Percentiles rank a stretch among this genome's conserved stretches.
Conservation (phyloP, 306 rosid genomes). For the Pterocarpus macrocarpus region DNA sequence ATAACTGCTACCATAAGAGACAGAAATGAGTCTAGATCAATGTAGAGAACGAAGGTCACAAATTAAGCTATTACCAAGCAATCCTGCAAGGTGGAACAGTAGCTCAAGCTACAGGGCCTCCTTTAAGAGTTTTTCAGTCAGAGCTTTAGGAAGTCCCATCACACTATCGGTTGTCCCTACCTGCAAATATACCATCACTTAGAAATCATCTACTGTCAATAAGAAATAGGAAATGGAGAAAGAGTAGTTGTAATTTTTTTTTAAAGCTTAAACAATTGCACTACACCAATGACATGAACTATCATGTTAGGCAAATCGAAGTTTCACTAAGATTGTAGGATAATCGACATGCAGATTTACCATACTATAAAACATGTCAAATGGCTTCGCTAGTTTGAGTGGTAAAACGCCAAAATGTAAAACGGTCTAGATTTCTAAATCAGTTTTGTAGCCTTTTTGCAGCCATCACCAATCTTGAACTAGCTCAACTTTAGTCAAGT, state of each 20-base stretch:
- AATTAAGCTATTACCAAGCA: conserved; percentile 40
- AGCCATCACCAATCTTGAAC: conserved; percentile 43
- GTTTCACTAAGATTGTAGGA: conserved; percentile 25
- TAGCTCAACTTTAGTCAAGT: conserved; percentile 12
- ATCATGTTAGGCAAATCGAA: conserved; percentile 12
- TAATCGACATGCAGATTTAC: conserved; percentile 27
- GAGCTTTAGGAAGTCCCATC: conserved; percentile 92
- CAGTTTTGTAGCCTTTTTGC: conserved; percentile 2
- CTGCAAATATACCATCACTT: conserved; percentile 60
- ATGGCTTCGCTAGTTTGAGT: conserved; percentile 15
- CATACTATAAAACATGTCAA: conserved; percentile 14
- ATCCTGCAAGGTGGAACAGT: conserved; percentile 17
- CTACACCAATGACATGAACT: conserved; percentile 9
- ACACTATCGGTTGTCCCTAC: conserved; percentile 95
- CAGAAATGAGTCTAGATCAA: conserved; percentile 25
- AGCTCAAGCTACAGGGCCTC: conserved; percentile 63
- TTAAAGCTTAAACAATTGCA: neutral
- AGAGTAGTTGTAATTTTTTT: too few species aligned
- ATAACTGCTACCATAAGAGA: conserved; percentile 35
- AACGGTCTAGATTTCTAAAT: conserved; percentile 32
- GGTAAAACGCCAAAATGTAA: conserved; percentile 23
- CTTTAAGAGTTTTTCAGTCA: conserved; percentile 77
- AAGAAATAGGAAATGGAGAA: too few species aligned
- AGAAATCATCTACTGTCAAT: conserved; percentile 1
- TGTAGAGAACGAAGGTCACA: neutral